A percentile compares a stretch with the other conserved stretches of the same genome.
Conservation (phyloP, 2,329 filamentous ascomycete genomes). For the Trichoderma hamatum region DNA sequence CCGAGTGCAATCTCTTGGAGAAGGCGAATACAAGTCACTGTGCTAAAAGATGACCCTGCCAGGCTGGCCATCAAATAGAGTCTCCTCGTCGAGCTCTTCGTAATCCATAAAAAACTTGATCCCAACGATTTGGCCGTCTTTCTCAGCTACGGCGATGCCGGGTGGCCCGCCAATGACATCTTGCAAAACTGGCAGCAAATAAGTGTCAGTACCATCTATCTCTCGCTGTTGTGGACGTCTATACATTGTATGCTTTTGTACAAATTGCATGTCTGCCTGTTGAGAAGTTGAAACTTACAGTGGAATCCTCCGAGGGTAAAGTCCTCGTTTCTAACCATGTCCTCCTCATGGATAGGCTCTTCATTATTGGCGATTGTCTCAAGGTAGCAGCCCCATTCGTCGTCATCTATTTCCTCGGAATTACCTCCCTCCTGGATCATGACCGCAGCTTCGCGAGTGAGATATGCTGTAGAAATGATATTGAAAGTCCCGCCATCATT, state of each 20-base stretch:
- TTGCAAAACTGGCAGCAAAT: neutral
- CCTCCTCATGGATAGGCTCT: neutral
- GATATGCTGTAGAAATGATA: conserved; percentile 14
- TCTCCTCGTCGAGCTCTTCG: neutral
- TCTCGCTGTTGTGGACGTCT: too few relatives aligned
- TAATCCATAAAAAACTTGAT: conserved; percentile 13
- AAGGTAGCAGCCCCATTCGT: conserved; percentile 1
- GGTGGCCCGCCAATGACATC: conserved; percentile 7
- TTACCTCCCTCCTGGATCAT: neutral
- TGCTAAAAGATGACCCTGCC: conserved; percentile 9
- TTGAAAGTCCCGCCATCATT: conserved; percentile 18
- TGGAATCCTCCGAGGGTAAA: conserved; percentile 21
- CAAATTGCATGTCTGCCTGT: neutral
- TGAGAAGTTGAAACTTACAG: neutral
- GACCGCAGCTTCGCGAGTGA: conserved; percentile 6
- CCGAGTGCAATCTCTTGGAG: neutral
- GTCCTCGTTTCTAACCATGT: neutral
- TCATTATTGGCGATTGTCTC: conserved; percentile 17
- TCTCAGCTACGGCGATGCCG: conserved; percentile 10
- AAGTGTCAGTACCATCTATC: neutral
- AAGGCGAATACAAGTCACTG: too few relatives aligned
- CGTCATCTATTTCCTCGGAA: neutral
- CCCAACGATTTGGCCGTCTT: conserved; percentile 13
- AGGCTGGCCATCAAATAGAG: conserved; percentile 1
- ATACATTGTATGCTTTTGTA: too few relatives aligned